Base-by-base conservation (phyloP, 2,329 filamentous ascomycete species). In the Sclerotinia subarctica region DNA sequence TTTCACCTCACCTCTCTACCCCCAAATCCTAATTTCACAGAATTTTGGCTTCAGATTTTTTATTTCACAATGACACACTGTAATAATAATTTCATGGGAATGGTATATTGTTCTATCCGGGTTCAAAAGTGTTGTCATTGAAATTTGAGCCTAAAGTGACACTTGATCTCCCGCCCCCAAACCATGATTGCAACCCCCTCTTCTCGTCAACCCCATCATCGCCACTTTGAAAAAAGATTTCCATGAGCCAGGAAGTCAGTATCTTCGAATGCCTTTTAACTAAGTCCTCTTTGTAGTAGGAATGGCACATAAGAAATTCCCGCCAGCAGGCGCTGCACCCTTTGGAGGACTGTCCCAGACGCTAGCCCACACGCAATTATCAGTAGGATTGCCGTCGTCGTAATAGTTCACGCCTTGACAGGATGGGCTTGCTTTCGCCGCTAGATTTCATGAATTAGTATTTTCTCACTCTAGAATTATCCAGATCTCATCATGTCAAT, bases 361-460 rank as follows among this genome's bases (percentile, higher is more conserved):
- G 4, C 46, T 26, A 13, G 59, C 59, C 59, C 59, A 63, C 26
- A 63, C 59, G 24, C 59, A 63, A 4, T 63, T 63, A 19, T 63
- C 32, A 1, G 59, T 63, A 11, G 59, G 59, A 42, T 63, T 63
- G 8, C 59, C 59, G 42, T 63, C 59, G 3, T 63, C 59, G 38
- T 63, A 63, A n/a, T 42, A 63, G 5, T 63, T 63, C 4, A 63
- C 46, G 3, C 59, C 59, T 26, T 63, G 46, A 5, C 59, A 63
- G 8, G 7, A 42, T 19, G 59, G 59, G 4, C 19, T 24, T 5
- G 46, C 46, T 63, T 63, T 63, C 5, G 59, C 59, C 13, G 59
- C 59, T 63, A 52, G n/a, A 38, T 38, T 21, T 0, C 46, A 26
- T 1, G 3, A 1, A 38, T 63, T 19, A 63, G 59, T 47, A 63